Percentiles rank a stretch among this genome's conserved stretches.
phyloP scores from a whole-genome alignment of 768 basidiomycete genomes.

The Panellus pusillus region DNA sequence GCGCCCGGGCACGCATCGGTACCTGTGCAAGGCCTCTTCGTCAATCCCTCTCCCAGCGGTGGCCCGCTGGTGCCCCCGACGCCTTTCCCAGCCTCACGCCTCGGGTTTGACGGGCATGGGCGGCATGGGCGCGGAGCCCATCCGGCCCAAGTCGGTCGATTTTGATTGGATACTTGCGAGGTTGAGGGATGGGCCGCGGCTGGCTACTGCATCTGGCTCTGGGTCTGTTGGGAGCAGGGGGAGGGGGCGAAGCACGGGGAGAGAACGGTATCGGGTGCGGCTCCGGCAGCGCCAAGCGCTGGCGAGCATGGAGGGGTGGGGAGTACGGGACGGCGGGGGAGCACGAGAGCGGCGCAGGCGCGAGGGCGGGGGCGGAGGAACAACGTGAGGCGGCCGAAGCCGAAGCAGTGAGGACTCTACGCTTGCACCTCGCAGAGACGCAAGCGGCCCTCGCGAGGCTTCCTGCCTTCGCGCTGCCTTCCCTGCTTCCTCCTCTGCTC shows the following conservation, averaged over 20 bases:
- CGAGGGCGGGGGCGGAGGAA: neutral
- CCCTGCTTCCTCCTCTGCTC: neutral
- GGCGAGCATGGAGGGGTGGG: too few species aligned
- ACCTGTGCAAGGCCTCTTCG: too few species aligned
- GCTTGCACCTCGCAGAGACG: constrained; percentile 1
- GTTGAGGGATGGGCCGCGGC: constrained; percentile 9
- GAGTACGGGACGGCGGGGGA: too few species aligned
- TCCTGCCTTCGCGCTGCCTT: neutral
- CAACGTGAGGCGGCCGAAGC: neutral
- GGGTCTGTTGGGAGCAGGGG: neutral
- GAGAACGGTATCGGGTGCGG: too few species aligned
- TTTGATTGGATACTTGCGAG: constrained; percentile 13
- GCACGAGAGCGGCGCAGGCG: neutral
- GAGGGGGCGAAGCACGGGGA: too few species aligned
- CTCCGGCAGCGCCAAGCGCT: too few species aligned
- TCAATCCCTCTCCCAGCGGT: neutral
- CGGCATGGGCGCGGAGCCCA: constrained; percentile 21
- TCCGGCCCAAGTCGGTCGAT: constrained; percentile 10
- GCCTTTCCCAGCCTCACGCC: neutral
- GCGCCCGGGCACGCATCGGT: too few species aligned
- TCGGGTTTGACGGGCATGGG: constrained; percentile 19
- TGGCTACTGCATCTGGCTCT: neutral
- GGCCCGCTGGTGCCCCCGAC: neutral
- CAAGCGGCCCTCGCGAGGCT: constrained; percentile 2
- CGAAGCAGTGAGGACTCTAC: neutral